Base-by-base conservation (phyloP, 345 rosid genomes). In the Pelargonium nanum region DNA sequence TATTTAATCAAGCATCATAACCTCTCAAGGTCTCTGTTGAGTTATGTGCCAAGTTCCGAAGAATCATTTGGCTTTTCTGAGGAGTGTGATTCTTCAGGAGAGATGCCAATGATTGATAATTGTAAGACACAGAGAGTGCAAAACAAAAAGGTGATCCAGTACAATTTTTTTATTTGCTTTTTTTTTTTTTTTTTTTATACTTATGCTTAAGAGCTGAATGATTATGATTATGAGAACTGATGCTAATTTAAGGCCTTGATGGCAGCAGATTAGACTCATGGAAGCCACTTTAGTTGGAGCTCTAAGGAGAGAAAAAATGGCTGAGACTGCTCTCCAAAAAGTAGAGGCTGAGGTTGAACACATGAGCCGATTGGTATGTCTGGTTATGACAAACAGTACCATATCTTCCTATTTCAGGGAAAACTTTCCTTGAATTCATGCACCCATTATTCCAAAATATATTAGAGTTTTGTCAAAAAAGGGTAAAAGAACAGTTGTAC, bases 301-400 rank as follows among this genome's bases (percentile, higher is more conserved):
- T 24, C 71, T 89, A 64, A 77, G 95, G 71, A 81, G 91, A 64
- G 91, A 87, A 67, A 89, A 80, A 74, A 67, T 70, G 68, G 80
- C 86, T 55, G 88, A 85, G 72, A 68, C 66, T 61, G 70, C 77
- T 55, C 60, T 72, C 24, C 78, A 65, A 56, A 80, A 77, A 58
- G 75, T 80, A 66, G 72, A 81, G 73, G 85, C 85, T 63, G 85
- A 86, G 74, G 83, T 80, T 61, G 83, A 83, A 68, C 83, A 70
- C 59, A 57, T 77, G 61, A 80, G 76, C 55, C 72, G 74, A 67
- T 67, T 86, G 81, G 95, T 87, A 78, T 57, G 85, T 72, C 60
- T 68, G 59, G 61, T 65, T 74, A 22, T 54, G 55, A 57, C 57
- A 51, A 66, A n/a, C n/a, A 50, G 44, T 64, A 66, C 6, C 45